Conservation (phyloP, 169 alveolate genomes). For the Plasmodium gonderi region DNA sequence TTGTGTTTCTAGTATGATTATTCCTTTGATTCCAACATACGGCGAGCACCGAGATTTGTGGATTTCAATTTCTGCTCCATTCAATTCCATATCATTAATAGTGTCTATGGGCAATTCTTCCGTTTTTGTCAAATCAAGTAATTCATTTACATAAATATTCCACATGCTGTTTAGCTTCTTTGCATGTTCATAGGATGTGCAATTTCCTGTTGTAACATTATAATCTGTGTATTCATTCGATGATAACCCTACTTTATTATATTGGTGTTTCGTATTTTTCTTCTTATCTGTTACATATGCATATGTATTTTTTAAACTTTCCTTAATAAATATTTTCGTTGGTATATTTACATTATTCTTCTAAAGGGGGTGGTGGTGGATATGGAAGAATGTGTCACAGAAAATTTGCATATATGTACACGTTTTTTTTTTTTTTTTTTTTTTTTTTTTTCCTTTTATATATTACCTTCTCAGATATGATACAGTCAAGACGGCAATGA, state of each 20-base stretch:
- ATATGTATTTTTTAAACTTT: constrained; percentile 12
- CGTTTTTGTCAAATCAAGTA: constrained; percentile 8
- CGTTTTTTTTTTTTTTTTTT: neutral
- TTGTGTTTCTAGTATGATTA: constrained; percentile 65
- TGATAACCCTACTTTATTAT: constrained; percentile 45
- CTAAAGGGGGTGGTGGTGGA: constrained; percentile 6
- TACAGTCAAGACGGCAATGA: neutral
- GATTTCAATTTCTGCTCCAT: constrained; percentile 71
- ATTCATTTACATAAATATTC: constrained; percentile 65
- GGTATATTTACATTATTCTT: neutral
- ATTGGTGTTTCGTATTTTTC: neutral
- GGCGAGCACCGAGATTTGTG: constrained; percentile 70
- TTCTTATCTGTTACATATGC: neutral
- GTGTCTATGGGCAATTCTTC: constrained; percentile 26
- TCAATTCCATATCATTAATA: constrained; percentile 69
- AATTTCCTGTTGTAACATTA: constrained; percentile 16
- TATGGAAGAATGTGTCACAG: too few species aligned
- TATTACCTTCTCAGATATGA: constrained; percentile 20
- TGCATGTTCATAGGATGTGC: constrained; percentile 62
- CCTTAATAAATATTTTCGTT: neutral
- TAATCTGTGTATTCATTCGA: constrained; percentile 42
- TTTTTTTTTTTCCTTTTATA: neutral
- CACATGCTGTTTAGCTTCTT: constrained; percentile 33
- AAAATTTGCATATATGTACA: too few species aligned
- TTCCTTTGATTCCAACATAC: constrained; percentile 71